phyloP scores from a whole-genome alignment of 83 land plant species.

The Picea abies region DNA sequence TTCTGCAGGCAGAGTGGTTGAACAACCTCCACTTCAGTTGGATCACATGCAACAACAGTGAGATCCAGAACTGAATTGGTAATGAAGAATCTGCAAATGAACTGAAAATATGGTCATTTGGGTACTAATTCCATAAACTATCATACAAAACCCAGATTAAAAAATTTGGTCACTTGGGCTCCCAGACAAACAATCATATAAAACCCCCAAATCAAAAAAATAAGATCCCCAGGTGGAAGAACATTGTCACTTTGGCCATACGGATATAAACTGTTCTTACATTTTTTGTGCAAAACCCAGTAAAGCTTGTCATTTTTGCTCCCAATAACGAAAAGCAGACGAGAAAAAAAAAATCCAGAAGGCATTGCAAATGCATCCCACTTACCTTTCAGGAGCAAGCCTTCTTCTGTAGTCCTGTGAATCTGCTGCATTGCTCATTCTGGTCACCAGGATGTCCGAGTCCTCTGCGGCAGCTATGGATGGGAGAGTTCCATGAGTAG shows the following conservation, averaged over 20 bases:
- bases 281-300: not conserved
- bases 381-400: slow-evolving; percentile 67
- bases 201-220: not conserved
- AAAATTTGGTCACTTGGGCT: not conserved
- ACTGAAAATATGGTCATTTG: not conserved
- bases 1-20: slow-evolving; percentile 64
- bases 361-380: not conserved
- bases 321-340: not conserved
- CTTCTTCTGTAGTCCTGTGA: slow-evolving; percentile 15
- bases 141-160: not conserved
- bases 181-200: not conserved
- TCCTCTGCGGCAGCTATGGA: slow-evolving; percentile 61
- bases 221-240: not conserved
- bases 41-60: slow-evolving; percentile 67
- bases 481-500: slow-evolving; percentile 68
- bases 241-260: not conserved
- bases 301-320: not conserved
- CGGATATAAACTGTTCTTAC: not conserved
- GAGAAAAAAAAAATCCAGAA: not conserved
- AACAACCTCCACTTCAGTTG: slow-evolving; percentile 46
- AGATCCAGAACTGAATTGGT: slow-evolving; percentile 76
- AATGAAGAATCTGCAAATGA: slow-evolving; percentile 60
- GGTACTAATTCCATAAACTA: not conserved
- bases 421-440: slow-evolving; percentile 26
- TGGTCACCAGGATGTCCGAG: slow-evolving; percentile 52